Percentiles rank a stretch among this genome's conserved stretches.
phyloP scores from a whole-genome alignment of 2,329 filamentous ascomycete species.

The Colletotrichum costaricense region DNA sequence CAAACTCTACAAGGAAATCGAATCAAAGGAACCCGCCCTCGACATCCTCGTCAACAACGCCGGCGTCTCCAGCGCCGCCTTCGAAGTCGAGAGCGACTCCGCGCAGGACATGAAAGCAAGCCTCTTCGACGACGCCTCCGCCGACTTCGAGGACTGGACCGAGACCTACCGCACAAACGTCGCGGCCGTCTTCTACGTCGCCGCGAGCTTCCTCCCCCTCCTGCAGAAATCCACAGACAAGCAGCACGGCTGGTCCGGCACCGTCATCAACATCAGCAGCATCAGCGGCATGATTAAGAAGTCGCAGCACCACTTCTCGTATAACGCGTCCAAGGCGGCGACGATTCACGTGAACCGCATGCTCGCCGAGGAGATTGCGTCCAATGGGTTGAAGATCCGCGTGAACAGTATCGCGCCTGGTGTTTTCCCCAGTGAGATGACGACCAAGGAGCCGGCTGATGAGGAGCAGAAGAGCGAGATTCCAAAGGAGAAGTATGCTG shows the following conservation, averaged over 20 bases:
- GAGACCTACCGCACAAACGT: constrained; percentile 81
- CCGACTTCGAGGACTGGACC: constrained; percentile 77
- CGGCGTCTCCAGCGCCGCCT: constrained; percentile 67
- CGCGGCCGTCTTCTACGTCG: constrained; percentile 74
- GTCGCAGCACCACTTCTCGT: constrained; percentile 73
- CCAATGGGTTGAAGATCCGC: constrained; percentile 71
- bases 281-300: constrained; percentile 74
- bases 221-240: constrained; percentile 62
- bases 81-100: constrained; percentile 66
- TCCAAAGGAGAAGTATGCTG: constrained; percentile 65
- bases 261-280: constrained; percentile 76
- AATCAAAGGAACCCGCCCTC: constrained; percentile 65
- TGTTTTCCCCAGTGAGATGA: constrained; percentile 79
- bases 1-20: constrained; percentile 67
- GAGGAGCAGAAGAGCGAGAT: constrained; percentile 68
- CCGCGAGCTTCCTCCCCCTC: constrained; percentile 71
- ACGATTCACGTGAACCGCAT: constrained; percentile 74
- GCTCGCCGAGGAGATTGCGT: constrained; percentile 70
- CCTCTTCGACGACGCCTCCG: constrained; percentile 72
- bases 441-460: constrained; percentile 57
- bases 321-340: constrained; percentile 73
- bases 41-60: constrained; percentile 78
- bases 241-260: constrained; percentile 61
- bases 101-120: constrained; percentile 66
- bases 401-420: constrained; percentile 80